phyloP scores from a whole-genome alignment of 148 eudicot genomes.

The Cornus suecica region DNA sequence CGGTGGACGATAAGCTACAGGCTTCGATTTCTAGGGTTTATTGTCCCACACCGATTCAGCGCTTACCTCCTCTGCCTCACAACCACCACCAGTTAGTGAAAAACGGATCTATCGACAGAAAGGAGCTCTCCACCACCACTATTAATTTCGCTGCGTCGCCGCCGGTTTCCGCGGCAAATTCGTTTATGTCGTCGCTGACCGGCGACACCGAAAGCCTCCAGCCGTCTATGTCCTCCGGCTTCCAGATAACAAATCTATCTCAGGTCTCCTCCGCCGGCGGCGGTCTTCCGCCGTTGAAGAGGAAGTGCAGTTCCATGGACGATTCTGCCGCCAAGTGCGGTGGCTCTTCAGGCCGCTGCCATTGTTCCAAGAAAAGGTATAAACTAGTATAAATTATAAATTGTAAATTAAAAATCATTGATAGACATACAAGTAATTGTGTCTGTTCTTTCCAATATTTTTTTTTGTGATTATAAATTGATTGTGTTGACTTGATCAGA shows the following conservation, averaged over 20 bases:
- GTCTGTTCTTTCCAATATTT: too few relatives aligned
- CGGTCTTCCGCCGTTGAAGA: conserved; percentile 57
- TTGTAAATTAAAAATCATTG: too few relatives aligned
- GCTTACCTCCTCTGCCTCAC: conserved; percentile 60
- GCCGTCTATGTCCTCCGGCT: conserved; percentile 75
- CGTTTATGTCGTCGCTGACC: conserved; percentile 68
- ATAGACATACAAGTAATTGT: too few relatives aligned
- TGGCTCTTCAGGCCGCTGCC: conserved; percentile 71
- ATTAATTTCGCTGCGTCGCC: conserved; percentile 47
- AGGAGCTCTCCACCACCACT: conserved; percentile 53
- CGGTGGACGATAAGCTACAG: conserved; percentile 8
- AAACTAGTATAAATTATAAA: too few relatives aligned
- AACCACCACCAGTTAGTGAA: conserved; percentile 13
- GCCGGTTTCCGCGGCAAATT: conserved; percentile 41
- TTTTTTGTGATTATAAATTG: neutral
- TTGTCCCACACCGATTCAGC: conserved; percentile 57
- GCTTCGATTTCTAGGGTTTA: conserved; percentile 28
- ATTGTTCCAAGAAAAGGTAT: conserved; percentile 93
- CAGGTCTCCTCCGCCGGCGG: conserved; percentile 75
- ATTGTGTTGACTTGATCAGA: conserved; percentile 30
- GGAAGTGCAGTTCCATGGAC: conserved; percentile 78
- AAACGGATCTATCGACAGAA: conserved; percentile 27
- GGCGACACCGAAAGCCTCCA: conserved; percentile 65
- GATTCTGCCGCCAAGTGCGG: conserved; percentile 58
- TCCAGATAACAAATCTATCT: conserved; percentile 76